These are phyloP conservation scores for Podaxis pistillaris DNA, from an alignment of 768 basidiomycete genomes.

Conservation along the genomic window DNA sequence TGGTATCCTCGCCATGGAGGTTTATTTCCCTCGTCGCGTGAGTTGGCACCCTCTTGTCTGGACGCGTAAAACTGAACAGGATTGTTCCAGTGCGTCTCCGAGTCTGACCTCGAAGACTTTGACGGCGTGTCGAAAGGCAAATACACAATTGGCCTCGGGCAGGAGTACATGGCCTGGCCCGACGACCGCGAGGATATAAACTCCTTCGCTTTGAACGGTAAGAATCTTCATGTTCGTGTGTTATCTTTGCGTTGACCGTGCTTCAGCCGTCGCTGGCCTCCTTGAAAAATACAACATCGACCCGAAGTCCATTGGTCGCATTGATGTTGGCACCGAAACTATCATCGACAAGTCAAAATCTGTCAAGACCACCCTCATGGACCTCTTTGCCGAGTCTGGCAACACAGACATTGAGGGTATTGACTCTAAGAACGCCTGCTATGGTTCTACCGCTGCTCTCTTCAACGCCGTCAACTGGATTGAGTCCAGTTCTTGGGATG, in stretches of 20 bases:
- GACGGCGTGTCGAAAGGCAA: conserved; percentile 95
- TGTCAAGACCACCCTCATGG: conserved; percentile 98
- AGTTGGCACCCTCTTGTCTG: conserved; percentile 26
- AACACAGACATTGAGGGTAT: conserved; percentile 99
- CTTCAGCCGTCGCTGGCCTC: conserved; percentile 79
- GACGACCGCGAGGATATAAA: conserved; percentile 99
- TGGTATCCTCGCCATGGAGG: conserved; percentile 89
- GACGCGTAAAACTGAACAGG: conserved; percentile 13
- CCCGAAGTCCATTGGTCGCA: conserved; percentile 93
- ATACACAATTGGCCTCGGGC: conserved; percentile 98
- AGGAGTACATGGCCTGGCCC: conserved; percentile 97
- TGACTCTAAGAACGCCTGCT: conserved; percentile 99
- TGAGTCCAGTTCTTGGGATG: conserved; percentile 95
- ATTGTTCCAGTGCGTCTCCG: conserved; percentile 80
- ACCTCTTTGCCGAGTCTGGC: conserved; percentile 88
- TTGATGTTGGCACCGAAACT: conserved; percentile 98
- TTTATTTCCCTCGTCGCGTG: conserved; percentile 92
- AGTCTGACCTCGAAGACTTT: conserved; percentile 90
- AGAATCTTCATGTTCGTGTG: conserved; percentile 21
- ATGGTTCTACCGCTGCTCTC: conserved; percentile 96
- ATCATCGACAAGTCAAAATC: conserved; percentile 99
- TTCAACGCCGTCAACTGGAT: conserved; percentile 99
- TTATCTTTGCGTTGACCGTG: conserved; percentile 7
- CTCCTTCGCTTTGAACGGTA: conserved; percentile 93
- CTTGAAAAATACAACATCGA: conserved; percentile 95